Evolutionary conservation across 768 basidiomycete species (phyloP), one percentile per base, ranked within the genome.

Genomic region (Phanerochaete carnosa): DNA sequence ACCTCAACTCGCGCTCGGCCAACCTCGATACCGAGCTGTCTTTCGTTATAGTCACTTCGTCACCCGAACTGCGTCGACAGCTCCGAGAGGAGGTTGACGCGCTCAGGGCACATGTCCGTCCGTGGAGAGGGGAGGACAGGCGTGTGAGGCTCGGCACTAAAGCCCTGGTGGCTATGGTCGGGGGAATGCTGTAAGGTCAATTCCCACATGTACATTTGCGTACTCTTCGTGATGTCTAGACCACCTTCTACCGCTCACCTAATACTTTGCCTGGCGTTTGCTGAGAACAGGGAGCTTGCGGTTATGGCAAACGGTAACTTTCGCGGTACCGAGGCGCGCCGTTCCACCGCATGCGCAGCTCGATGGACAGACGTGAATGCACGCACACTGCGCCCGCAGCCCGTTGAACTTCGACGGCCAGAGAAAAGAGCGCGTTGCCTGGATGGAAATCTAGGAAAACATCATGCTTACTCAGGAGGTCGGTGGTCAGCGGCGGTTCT

Each of bases 1-100:
- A 98, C 72, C 83, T 98, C 53, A 95, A 95, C 69, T 90, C 94
- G 2, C 88, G 95, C 3, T 95, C 94, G 1, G 83, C 93, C 1
- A 85, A 92, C 64, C 84, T 98, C 39, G 95, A 97, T 72, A 93
- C 92, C 9, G 95, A 97, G 67, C 79, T 97, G 32, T 95, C 94
- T 0, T 92, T 97, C 71, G 69, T 95, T 50, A 84, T 97, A 81
- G 70, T 88, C 51, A 83, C 92, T 12, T 85, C 87, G 23, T 86
- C 87, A 16, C 35, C 68, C 11, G 58, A 70, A 1, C 68, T 92
- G 43, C 80, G 81, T 30, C 70, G 70, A 46, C 75, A 77, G 52
- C 76, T 92, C 2, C 76, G 77, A 1, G 76, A 77, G 0, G 90
- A 91, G 64, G 73, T 89, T 8, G 69, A 78, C 9, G 75, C 75